Evolutionary conservation across 2,329 filamentous ascomycete genomes (phyloP).

Genomic region (Cordyceps javanica): DNA sequence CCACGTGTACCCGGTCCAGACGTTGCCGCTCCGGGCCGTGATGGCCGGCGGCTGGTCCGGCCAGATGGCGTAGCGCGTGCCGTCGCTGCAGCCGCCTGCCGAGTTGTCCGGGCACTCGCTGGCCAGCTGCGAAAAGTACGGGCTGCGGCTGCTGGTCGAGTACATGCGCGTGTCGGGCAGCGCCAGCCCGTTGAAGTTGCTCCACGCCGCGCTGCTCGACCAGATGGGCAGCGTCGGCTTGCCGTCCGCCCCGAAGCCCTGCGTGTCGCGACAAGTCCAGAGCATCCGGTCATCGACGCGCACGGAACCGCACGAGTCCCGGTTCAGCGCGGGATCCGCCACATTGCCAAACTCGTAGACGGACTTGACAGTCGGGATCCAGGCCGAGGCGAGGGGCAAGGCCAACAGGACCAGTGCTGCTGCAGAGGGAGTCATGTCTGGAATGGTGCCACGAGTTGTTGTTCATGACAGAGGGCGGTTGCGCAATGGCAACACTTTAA

Average conservation of each 20-base stretch:
- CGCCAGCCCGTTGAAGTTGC: constrained; percentile 8
- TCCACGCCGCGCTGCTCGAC: constrained; percentile 7
- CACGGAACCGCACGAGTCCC: constrained; percentile 9
- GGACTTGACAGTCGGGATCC: constrained; percentile 11
- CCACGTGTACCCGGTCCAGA: constrained; percentile 11
- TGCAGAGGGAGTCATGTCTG: not conserved
- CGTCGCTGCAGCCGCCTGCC: constrained; percentile 5
- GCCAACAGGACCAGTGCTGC: not conserved
- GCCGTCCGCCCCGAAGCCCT: not conserved
- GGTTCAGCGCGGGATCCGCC: constrained; percentile 4
- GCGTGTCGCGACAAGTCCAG: constrained; percentile 12
- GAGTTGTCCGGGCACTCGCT: constrained; percentile 3
- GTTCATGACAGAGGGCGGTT: not conserved
- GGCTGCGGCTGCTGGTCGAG: constrained; percentile 8
- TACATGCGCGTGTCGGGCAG: constrained; percentile 9
- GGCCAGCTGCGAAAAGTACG: constrained; percentile 4
- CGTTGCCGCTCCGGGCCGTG: not conserved
- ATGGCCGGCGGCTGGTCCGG: constrained; percentile 10
- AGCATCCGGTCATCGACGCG: constrained; percentile 8
- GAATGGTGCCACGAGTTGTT: not conserved
- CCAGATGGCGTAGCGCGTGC: constrained; percentile 10
- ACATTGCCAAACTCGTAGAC: constrained; percentile 5
- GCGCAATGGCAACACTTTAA: not conserved
- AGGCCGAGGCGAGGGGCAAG: not conserved
- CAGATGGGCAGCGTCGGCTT: constrained; percentile 7